These are phyloP conservation scores for Rickenella mellea DNA, from an alignment of 768 basidiomycete species.

Conservation along the genomic window DNA sequence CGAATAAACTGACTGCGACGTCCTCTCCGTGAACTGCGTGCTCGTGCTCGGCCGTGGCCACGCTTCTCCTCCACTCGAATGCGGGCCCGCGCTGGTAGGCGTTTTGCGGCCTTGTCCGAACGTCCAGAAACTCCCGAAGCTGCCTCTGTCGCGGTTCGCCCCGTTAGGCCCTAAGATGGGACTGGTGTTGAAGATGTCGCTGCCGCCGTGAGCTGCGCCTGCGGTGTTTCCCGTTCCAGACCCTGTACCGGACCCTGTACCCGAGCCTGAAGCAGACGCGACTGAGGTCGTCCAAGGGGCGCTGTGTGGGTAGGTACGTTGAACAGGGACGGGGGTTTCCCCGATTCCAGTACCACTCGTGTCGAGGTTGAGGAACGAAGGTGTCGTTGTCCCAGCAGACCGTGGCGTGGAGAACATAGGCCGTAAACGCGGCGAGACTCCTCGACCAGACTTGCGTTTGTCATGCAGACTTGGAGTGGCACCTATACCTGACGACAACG, in stretches of 20 bases:
- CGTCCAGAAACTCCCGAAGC: constrained; percentile 1
- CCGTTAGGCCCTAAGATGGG: no score
- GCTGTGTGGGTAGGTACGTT: constrained; percentile 13
- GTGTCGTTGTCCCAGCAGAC: constrained; percentile 10
- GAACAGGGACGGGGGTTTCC: constrained; percentile 39
- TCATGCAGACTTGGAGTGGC: no score
- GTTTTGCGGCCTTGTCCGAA: not conserved
- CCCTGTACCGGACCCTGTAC: not conserved
- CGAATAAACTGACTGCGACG: no score
- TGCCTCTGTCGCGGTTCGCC: no score
- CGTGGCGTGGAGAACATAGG: no score
- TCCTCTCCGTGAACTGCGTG: no score
- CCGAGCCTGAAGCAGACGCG: not conserved
- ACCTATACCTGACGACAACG: constrained; percentile 11
- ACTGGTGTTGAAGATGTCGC: no score
- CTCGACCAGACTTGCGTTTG: no score
- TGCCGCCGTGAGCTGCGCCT: not conserved
- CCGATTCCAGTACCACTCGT: constrained; percentile 48
- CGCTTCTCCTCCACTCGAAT: not conserved
- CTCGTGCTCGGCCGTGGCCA: not conserved
- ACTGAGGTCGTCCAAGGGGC: no score
- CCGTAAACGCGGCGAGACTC: constrained; percentile 19
- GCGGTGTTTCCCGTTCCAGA: not conserved
- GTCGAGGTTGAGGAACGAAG: constrained; percentile 37
- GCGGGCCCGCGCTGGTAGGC: not conserved